Conservation (phyloP, 2,329 filamentous ascomycete species). For the Clarireedia monteithiana region DNA sequence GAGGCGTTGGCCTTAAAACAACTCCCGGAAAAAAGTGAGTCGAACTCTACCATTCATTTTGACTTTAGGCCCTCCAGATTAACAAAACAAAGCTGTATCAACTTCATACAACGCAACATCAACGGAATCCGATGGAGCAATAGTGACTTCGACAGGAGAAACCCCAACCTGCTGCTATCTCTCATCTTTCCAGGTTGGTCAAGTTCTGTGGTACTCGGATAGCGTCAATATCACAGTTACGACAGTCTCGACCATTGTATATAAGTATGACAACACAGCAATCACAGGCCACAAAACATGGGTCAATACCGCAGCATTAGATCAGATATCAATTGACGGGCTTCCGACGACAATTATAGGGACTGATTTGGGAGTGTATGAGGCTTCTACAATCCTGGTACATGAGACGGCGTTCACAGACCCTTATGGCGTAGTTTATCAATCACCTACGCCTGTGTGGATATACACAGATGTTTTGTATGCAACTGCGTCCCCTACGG, state of each 20-base stretch:
- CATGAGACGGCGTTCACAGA: constrained; percentile 15
- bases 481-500: background rate
- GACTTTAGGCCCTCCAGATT: background rate
- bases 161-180: constrained; percentile 9
- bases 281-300: constrained; percentile 7
- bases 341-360: constrained; percentile 12
- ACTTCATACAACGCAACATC: constrained; percentile 1
- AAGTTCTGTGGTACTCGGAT: constrained; percentile 11
- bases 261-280: constrained; percentile 11
- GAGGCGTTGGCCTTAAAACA: background rate
- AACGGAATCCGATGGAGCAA: background rate
- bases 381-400: constrained; percentile 6
- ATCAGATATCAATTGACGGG: background rate
- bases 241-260: constrained; percentile 13
- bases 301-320: constrained; percentile 6
- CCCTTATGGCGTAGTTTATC: constrained; percentile 12
- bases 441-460: constrained; percentile 14
- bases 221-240: constrained; percentile 11
- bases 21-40: background rate
- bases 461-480: constrained; percentile 6
- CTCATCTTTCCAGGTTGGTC: constrained; percentile 9
- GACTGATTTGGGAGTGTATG: constrained; percentile 2
- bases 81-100: background rate
- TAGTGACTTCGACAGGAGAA: constrained; percentile 1
- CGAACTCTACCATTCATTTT: background rate